Percentiles rank a stretch among this genome's conserved stretches.
Evolutionary conservation across 2,329 filamentous ascomycete genomes (phyloP).

Genomic region (Monilinia fructicola): DNA sequence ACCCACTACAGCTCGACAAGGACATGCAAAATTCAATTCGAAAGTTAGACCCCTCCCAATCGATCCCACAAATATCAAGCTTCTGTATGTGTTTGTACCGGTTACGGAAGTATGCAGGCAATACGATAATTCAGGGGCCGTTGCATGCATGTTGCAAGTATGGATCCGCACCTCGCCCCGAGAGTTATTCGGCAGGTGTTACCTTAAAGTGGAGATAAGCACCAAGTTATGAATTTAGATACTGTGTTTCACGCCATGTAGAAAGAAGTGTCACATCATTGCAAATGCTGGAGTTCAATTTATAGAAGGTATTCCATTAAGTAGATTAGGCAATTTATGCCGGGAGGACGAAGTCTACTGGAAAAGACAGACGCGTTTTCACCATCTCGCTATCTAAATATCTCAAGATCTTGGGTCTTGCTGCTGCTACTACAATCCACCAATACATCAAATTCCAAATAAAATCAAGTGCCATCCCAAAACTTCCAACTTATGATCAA

Average conservation of each 20-base stretch:
- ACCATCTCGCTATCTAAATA: constrained; percentile 1
- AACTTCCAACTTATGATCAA: background rate
- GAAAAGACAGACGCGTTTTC: background rate
- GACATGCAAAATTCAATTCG: background rate
- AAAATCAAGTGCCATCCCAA: background rate
- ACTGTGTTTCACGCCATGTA: background rate
- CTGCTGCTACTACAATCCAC: constrained; percentile 10
- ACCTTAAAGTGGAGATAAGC: background rate
- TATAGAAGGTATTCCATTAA: constrained; percentile 10
- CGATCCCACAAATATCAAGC: background rate
- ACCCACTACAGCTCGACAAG: fast-evolving
- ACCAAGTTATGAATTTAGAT: no score
- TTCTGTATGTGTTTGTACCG: background rate
- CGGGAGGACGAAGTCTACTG: background rate
- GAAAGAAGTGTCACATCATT: background rate
- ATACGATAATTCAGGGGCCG: background rate
- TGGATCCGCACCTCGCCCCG: background rate
- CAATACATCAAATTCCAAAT: background rate
- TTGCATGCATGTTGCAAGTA: constrained; percentile 8
- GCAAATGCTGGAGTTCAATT: background rate
- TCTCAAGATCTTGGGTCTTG: constrained; percentile 8
- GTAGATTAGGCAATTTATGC: constrained; percentile 4
- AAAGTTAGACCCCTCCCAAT: background rate
- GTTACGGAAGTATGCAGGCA: background rate
- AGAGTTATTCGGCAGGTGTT: background rate